These are phyloP conservation scores for Trypanosoma mega DNA, from an alignment of 208 protist species.

Conservation along the genomic window DNA sequence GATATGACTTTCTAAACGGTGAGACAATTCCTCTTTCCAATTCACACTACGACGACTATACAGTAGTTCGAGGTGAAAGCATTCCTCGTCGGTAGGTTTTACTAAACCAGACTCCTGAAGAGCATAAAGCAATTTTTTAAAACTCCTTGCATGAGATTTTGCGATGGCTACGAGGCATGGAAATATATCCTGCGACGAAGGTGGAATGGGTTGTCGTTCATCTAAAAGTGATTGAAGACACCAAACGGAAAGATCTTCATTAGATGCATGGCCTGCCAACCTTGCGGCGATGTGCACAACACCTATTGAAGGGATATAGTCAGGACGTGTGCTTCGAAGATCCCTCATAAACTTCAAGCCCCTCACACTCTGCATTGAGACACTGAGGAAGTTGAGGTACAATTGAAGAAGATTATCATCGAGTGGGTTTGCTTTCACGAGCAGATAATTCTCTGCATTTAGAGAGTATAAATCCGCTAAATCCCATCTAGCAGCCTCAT, in stretches of 20 bases:
- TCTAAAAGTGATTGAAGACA: slow-evolving; percentile 33
- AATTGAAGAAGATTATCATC: slow-evolving; percentile 33
- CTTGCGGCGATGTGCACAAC: slow-evolving; percentile 20
- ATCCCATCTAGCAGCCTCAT: slow-evolving; percentile 29
- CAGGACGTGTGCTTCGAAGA: slow-evolving; percentile 16
- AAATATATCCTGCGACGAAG: slow-evolving; percentile 54
- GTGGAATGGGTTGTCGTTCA: slow-evolving; percentile 29
- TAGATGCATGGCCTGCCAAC: slow-evolving; percentile 23
- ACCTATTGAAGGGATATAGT: slow-evolving; percentile 30
- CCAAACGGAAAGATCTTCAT: slow-evolving; percentile 34
- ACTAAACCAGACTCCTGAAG: slow-evolving; percentile 56
- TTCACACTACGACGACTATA: slow-evolving; percentile 52
- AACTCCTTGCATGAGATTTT: slow-evolving; percentile 51
- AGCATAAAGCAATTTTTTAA: slow-evolving; percentile 55
- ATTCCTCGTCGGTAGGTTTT: slow-evolving; percentile 46
- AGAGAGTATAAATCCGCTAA: slow-evolving; percentile 23
- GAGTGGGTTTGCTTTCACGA: slow-evolving; percentile 5
- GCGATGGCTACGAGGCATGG: slow-evolving; percentile 57
- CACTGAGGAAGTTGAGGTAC: slow-evolving; percentile 20
- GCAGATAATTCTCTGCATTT: slow-evolving; percentile 8
- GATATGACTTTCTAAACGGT: slow-evolving; percentile 26
- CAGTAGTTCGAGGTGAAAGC: slow-evolving; percentile 60
- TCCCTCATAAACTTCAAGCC: slow-evolving; percentile 18
- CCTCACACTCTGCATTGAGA: slow-evolving; percentile 23
- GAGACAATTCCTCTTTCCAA: slow-evolving; percentile 42